phyloP scores from a whole-genome alignment of 164 flowering plant genomes.

The Protea cynaroides region DNA sequence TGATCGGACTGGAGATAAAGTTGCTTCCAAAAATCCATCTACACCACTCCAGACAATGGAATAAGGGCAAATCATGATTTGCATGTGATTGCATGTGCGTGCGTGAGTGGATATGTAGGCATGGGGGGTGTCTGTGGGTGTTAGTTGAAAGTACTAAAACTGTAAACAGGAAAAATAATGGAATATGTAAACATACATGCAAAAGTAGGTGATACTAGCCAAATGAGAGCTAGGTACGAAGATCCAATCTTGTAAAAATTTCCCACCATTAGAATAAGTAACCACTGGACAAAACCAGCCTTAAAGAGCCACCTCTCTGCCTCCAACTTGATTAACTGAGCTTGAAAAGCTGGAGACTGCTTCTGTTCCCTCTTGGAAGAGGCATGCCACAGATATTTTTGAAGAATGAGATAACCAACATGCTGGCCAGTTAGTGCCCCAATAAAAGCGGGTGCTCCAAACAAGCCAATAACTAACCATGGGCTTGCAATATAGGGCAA shows the following conservation, averaged over 20 bases:
- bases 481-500: conserved; percentile 77
- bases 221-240: conserved; percentile 76
- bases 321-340: conserved; percentile 56
- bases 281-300: conserved; percentile 86
- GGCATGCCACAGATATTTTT: conserved; percentile 33
- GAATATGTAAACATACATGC: conserved; percentile 57
- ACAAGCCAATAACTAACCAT: conserved; percentile 73
- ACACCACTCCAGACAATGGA: conserved; percentile 17
- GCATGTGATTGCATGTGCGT: too few relatives aligned
- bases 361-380: conserved; percentile 33
- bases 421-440: conserved; percentile 91
- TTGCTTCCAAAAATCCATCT: conserved; percentile 98
- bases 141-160: not conserved
- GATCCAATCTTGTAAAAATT: conserved; percentile 70
- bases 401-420: conserved; percentile 59
- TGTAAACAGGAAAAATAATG: not conserved
- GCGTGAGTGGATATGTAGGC: too few relatives aligned
- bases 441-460: conserved; percentile 81
- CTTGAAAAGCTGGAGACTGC: conserved; percentile 30
- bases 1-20: conserved; percentile 62
- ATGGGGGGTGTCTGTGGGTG: too few relatives aligned
- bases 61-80: conserved; percentile 7
- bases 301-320: conserved; percentile 95
- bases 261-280: conserved; percentile 57
- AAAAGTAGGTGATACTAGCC: conserved; percentile 87